Conservation (phyloP, 225 moss, liverwort and hornwort species). For the Rhytidiadelphus loreus region DNA sequence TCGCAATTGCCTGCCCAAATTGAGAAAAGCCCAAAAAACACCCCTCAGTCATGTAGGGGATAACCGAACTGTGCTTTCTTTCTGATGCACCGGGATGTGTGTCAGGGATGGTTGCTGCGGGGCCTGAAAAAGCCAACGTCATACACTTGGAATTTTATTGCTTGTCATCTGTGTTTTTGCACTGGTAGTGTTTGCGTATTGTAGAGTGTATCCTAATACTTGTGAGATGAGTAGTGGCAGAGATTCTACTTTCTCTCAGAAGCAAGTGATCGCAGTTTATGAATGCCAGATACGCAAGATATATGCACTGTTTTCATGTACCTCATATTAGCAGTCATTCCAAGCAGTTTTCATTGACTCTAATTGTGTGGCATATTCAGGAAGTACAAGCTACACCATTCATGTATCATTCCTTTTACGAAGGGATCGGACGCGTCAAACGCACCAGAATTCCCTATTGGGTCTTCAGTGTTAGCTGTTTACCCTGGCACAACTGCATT, state of each 20-base stretch:
- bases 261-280: background rate
- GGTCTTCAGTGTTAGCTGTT: constrained; percentile 72
- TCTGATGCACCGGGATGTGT: background rate
- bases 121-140: background rate
- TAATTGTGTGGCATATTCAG: constrained; percentile 5
- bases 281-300: background rate
- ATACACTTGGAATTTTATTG: background rate
- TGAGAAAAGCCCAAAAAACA: background rate
- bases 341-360: background rate
- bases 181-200: background rate
- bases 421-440: constrained; percentile 57
- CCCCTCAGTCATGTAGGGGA: background rate
- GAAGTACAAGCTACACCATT: constrained; percentile 49
- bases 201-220: background rate
- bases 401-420: constrained; percentile 73
- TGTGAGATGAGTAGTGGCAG: background rate
- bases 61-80: background rate
- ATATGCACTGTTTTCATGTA: background rate
- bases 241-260: background rate
- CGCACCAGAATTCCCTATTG: constrained; percentile 53
- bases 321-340: background rate
- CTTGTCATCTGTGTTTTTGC: background rate
- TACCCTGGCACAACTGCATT: constrained; percentile 90
- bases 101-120: background rate
- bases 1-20: background rate